Percentiles rank a stretch among this genome's conserved stretches.
Conservation (phyloP, 75 land plant genomes). For the Isoetes taiwanensis region DNA sequence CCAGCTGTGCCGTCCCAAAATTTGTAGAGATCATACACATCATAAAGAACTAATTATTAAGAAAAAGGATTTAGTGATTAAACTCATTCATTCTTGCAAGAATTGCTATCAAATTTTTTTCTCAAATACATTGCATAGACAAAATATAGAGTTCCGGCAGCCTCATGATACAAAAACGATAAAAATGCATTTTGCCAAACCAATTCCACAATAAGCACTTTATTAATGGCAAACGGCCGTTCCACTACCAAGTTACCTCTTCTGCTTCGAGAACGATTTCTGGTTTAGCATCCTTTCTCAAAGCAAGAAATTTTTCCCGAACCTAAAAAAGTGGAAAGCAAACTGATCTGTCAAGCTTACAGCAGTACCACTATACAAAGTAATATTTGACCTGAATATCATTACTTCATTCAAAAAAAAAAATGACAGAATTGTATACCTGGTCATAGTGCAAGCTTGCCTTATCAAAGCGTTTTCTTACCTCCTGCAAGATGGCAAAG, state of each 20-base stretch:
- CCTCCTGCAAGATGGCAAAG: constrained; percentile 67
- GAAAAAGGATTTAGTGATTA: too few species aligned
- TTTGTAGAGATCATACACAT: too few species aligned
- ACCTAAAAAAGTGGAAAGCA: too few species aligned
- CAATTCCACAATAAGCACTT: too few species aligned
- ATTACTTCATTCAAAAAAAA: too few species aligned
- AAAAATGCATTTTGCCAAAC: not conserved
- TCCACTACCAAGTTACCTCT: constrained; percentile 41
- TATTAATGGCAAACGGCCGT: not conserved
- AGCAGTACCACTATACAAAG: too few species aligned
- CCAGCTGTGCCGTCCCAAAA: too few species aligned
- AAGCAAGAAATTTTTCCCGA: constrained; percentile 77
- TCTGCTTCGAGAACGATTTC: constrained; percentile 66
- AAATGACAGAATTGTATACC: constrained; percentile 22
- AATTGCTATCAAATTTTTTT: too few species aligned
- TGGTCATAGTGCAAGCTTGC: constrained; percentile 88
- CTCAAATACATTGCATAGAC: not conserved
- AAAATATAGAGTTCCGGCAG: not conserved
- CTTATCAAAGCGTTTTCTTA: constrained; percentile 90
- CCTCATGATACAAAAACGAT: not conserved
- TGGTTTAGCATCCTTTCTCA: constrained; percentile 67
- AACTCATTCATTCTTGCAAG: too few species aligned
- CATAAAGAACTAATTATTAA: too few species aligned
- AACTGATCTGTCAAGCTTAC: too few species aligned
- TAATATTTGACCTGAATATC: not conserved